Base-by-base conservation (phyloP, 352 stramenopile species). In the Globisporangium echinulatum region DNA sequence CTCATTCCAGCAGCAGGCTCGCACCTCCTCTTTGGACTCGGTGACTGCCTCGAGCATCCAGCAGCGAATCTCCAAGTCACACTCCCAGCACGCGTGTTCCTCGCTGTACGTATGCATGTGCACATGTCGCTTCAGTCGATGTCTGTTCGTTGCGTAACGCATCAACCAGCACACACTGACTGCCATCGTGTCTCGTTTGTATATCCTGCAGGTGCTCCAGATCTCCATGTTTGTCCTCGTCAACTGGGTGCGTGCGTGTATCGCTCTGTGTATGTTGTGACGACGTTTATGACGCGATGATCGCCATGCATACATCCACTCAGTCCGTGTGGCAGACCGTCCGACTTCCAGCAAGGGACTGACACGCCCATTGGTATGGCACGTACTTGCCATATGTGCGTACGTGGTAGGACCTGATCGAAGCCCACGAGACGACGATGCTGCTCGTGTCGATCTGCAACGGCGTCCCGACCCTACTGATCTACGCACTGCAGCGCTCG, bases 221-320 rank as follows among this genome's bases (percentile, higher is more conserved):
- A 60, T 85, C 42, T 70, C 82, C 56, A 92, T 87, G 74, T 92
- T 82, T 52, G 59, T 92, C 13, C 72, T 92, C 19, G 79, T 92
- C 49, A 74, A 68, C 57, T 92, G 79, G 79, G 75, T 84, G 52
- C 33, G 70, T 62, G 15, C 0, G 43, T 19, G 1, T 14, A 25
- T 2, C 25, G 25, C 25, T 25, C 25, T 25, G 25, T 25, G 25
- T 25, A 25, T 25, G 25, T 1, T 25, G 25, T 25, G 25, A 25
- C 25, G 25, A 25, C 25, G 25, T 25, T 25, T 25, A 25, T 25
- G 25, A 25, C 25, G 25, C 25, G 25, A 25, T 25, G 25, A 25
- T 2, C 25, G 25, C 25, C 25, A 25, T 25, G 25, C 25, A 25
- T 25, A 25, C 25, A 25, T 25, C 25, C 25, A 25, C 25, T 25